Conservation (phyloP, 345 rosid species). For the Syzygium grande region DNA sequence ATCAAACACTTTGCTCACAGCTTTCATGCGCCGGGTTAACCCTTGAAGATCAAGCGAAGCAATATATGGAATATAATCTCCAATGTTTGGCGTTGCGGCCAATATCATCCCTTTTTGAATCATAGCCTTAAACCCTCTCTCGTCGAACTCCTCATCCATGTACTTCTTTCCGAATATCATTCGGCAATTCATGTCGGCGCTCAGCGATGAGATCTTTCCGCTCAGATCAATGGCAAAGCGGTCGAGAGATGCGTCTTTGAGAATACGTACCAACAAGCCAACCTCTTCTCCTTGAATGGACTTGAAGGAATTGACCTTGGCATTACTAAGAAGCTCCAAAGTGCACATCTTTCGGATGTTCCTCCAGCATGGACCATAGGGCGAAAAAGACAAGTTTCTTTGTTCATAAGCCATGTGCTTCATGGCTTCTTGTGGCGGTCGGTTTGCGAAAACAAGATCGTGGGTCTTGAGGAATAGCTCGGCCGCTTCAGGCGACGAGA, state of each 20-base stretch:
- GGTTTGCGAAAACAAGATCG: constrained; percentile 29
- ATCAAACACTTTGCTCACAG: constrained; percentile 16
- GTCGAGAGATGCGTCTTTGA: constrained; percentile 6
- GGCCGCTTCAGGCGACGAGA: constrained; percentile 33
- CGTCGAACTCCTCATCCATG: constrained; percentile 16
- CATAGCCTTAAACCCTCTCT: constrained; percentile 28
- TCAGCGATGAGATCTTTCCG: constrained; percentile 15
- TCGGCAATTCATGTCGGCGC: constrained; percentile 25
- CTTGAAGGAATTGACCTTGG: constrained; percentile 21
- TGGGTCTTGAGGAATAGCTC: constrained; percentile 30
- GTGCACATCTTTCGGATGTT: constrained; percentile 36
- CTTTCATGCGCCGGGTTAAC: constrained; percentile 18
- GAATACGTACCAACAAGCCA: constrained; percentile 10
- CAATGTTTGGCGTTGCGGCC: constrained; percentile 21
- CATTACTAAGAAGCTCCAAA: constrained; percentile 22
- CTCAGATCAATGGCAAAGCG: constrained; percentile 23
- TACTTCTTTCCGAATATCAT: constrained; percentile 49
- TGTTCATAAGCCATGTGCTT: constrained; percentile 12
- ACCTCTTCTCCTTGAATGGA: constrained; percentile 26
- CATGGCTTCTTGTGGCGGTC: constrained; percentile 14
- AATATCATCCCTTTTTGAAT: constrained; percentile 30
- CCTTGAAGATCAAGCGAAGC: constrained; percentile 29
- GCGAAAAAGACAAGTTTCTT: constrained; percentile 7
- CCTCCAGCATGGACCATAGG: constrained; percentile 36
- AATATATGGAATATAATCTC: constrained; percentile 25